Conservation (phyloP, 495 filamentous ascomycete species). For the Darksidea phi region DNA sequence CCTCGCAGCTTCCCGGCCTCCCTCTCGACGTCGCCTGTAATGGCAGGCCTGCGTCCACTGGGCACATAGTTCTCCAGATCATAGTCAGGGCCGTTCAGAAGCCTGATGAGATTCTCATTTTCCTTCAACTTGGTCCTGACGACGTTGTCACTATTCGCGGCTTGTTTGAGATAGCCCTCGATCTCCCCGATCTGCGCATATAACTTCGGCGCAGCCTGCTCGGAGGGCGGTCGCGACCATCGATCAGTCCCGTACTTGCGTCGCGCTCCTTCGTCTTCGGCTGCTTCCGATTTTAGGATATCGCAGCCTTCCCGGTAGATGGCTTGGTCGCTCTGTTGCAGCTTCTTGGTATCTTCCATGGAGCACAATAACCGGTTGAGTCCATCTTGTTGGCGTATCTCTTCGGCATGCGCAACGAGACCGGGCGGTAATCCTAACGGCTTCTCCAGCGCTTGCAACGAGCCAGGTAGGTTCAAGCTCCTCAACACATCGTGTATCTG, state of each 20-base stretch:
- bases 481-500: slow-evolving; percentile 73
- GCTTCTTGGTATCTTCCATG: slow-evolving; percentile 80
- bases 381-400: slow-evolving; percentile 90
- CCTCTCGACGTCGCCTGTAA: slow-evolving; percentile 75
- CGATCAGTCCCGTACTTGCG: slow-evolving; percentile 83
- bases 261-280: slow-evolving; percentile 74
- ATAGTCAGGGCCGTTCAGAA: slow-evolving; percentile 74
- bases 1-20: slow-evolving; percentile 71
- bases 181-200: slow-evolving; percentile 76
- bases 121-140: slow-evolving; percentile 76
- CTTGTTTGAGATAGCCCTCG: slow-evolving; percentile 82
- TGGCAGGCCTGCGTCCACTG: slow-evolving; percentile 71
- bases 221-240: slow-evolving; percentile 72
- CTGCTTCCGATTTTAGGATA: slow-evolving; percentile 71
- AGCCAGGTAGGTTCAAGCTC: slow-evolving; percentile 86
- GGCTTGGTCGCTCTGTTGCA: slow-evolving; percentile 70
- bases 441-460: slow-evolving; percentile 91
- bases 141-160: slow-evolving; percentile 75
- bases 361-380: slow-evolving; percentile 68
- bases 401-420: slow-evolving; percentile 85
- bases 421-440: slow-evolving; percentile 86
- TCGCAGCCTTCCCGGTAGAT: slow-evolving; percentile 81
- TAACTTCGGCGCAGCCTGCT: slow-evolving; percentile 68
- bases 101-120: slow-evolving; percentile 67
- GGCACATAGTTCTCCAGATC: slow-evolving; percentile 86